Conservation (phyloP, 129 eudicot species). For the Glebionis coronaria region DNA sequence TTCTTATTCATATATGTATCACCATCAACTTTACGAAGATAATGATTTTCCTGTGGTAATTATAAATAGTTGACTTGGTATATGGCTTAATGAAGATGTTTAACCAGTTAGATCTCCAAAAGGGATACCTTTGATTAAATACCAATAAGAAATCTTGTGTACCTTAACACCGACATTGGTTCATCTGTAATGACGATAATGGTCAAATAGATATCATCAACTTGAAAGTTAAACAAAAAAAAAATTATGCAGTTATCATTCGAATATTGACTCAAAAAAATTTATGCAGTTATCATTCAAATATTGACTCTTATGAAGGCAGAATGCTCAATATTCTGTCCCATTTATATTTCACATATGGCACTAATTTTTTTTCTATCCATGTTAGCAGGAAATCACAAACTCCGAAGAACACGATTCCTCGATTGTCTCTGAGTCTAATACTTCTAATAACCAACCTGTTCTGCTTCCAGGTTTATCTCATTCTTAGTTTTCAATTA, state of each 20-base stretch:
- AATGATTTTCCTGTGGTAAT: neutral
- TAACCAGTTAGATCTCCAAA: too few relatives aligned
- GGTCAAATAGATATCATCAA: neutral
- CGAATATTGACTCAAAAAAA: too few relatives aligned
- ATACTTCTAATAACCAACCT: slow-evolving; percentile 46
- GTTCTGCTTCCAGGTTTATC: slow-evolving; percentile 49
- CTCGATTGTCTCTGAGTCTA: slow-evolving; percentile 41
- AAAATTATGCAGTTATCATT: too few relatives aligned
- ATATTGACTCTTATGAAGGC: neutral
- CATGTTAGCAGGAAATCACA: slow-evolving; percentile 23
- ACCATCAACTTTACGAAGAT: neutral
- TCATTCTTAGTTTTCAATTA: slow-evolving; percentile 1
- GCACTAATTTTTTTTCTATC: neutral
- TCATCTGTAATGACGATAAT: slow-evolving; percentile 8
- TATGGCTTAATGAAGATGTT: too few relatives aligned
- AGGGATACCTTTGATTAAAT: too few relatives aligned
- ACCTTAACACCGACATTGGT: neutral
- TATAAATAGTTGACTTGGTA: too few relatives aligned
- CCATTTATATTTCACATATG: neutral
- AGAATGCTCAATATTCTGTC: neutral
- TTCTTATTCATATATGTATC: neutral
- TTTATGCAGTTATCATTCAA: neutral
- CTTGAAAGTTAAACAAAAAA: too few relatives aligned
- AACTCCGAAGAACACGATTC: slow-evolving; percentile 43
- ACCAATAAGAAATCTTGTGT: too few relatives aligned